Conservation (phyloP, 2,329 filamentous ascomycete genomes). For the Furcasterigmium furcatum region DNA sequence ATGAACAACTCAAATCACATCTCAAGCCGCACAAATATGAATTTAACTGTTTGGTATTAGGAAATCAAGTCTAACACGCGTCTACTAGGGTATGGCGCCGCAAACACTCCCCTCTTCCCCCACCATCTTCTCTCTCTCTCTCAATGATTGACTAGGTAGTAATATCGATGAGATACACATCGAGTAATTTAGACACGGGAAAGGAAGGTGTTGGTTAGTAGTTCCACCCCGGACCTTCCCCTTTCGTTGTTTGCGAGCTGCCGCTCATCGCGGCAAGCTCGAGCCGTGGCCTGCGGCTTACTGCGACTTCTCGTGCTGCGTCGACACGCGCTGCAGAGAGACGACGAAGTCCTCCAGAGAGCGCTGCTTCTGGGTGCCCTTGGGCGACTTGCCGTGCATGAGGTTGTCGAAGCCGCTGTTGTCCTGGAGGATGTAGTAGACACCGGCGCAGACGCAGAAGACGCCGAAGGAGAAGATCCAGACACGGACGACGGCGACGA, state of each 20-base stretch:
- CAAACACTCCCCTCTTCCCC: conserved; percentile 1
- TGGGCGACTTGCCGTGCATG: conserved; percentile 85
- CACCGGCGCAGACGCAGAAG: conserved; percentile 77
- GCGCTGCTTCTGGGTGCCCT: conserved; percentile 79
- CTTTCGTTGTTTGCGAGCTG: not conserved
- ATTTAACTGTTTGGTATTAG: conserved; percentile 21
- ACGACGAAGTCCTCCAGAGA: conserved; percentile 90
- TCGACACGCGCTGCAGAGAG: conserved; percentile 84
- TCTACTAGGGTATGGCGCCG: conserved; percentile 15
- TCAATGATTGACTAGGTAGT: conserved; percentile 6
- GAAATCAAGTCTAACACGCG: conserved; percentile 8
- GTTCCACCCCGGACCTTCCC: not conserved
- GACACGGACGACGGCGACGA: conserved; percentile 81
- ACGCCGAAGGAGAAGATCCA: conserved; percentile 91
- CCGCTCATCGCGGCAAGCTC: not conserved
- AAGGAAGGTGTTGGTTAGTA: conserved; percentile 14
- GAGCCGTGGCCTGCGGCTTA: conserved; percentile 34
- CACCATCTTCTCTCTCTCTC: not conserved
- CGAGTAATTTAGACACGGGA: conserved; percentile 29
- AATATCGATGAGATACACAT: conserved; percentile 19
- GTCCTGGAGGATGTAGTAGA: conserved; percentile 76
- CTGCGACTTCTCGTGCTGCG: conserved; percentile 84
- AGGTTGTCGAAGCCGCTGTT: conserved; percentile 83
- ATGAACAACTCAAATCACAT: not conserved
- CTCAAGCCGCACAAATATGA: not conserved